Base-by-base conservation (phyloP, 805 yeast species). In the Kurtzmaniella fragi region DNA sequence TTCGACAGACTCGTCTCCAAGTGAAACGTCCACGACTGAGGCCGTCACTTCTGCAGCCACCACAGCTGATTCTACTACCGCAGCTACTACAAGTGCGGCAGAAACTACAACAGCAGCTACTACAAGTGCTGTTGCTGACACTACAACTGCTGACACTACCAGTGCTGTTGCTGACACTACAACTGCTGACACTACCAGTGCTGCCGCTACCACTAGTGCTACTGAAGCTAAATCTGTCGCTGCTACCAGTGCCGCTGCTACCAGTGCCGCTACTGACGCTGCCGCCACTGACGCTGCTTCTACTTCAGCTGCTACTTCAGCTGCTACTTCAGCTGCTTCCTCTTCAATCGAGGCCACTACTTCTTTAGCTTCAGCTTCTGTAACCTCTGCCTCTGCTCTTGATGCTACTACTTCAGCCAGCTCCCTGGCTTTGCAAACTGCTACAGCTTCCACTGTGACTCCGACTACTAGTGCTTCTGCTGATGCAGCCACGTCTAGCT, bases 101-200 rank as follows among this genome's bases (percentile, higher is more conserved):
- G 15, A 12, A 23, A 32, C 43, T 15, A 14, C 40, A 30, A 27
- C 32, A 35, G 32, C 29, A 25, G 28, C 35, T 29, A 35, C 29
- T 9, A 17, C 40, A n/a, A 29, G 37, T 28, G 16, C 33, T 10
- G 32, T n/a, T 5, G 23, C 34, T 10, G 17, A 23, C 4, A 34
- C 12, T 15, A 5, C 35, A 31, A 34, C 29, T 31, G 13, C 34
- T 25, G 26, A 35, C 31, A 14, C 28, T 4, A 35, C 30, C 12
- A 29, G 37, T 23, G 17, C 34, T 30, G 28, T 39, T 20, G 14
- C 39, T 11, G 23, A 31, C 5, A 16, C 33, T 31, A 5, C 7
- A n/a, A 6, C 33, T 15, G 4, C 33, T 6, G 23, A n/a, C n/a
- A n/a, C n/a, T n/a, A 31, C 37, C 29, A 28, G 35, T 31, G 13